A percentile compares a stretch with the other conserved stretches of the same genome.
Evolutionary conservation across 495 filamentous ascomycete genomes (phyloP).

Genomic region (Aspergillus leporis): DNA sequence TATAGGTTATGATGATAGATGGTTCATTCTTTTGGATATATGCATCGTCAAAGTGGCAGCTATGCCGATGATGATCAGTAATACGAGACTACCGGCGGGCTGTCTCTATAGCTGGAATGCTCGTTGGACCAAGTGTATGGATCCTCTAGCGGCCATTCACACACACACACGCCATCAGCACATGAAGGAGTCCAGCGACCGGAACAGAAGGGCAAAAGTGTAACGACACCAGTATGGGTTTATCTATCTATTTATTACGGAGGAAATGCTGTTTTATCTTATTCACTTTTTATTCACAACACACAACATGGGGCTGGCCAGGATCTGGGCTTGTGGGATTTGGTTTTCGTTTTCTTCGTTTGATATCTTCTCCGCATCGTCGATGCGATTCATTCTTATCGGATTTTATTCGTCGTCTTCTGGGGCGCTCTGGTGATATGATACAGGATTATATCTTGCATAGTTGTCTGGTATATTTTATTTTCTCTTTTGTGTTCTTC

Average conservation of each 20-base stretch:
- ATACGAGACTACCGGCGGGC: slow-evolving; percentile 3
- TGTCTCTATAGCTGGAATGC: background rate
- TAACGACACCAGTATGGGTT: slow-evolving; percentile 3
- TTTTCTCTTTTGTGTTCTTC: background rate
- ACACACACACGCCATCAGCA: background rate
- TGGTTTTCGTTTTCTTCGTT: slow-evolving; percentile 13
- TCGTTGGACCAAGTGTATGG: background rate
- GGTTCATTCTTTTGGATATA: slow-evolving; percentile 34
- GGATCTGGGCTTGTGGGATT: slow-evolving; percentile 5
- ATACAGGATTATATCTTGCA: slow-evolving; percentile 27
- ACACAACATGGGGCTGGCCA: background rate
- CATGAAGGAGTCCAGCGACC: background rate
- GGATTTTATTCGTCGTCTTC: slow-evolving; percentile 23
- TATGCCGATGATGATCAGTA: slow-evolving; percentile 20
- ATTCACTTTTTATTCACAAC: background rate
- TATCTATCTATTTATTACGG: slow-evolving; percentile 1
- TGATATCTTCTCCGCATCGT: slow-evolving; percentile 23
- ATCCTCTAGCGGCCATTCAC: background rate
- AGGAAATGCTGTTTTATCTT: slow-evolving; percentile 3
- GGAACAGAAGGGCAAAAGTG: slow-evolving; percentile 2
- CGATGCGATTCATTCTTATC: slow-evolving; percentile 18
- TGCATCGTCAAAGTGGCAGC: slow-evolving; percentile 29
- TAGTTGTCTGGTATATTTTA: slow-evolving; percentile 14
- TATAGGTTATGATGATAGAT: slow-evolving; percentile 33
- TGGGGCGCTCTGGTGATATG: slow-evolving; percentile 31